Evolutionary conservation across 495 filamentous ascomycete species (phyloP).

Genomic region (Penicillium cinerascens): DNA sequence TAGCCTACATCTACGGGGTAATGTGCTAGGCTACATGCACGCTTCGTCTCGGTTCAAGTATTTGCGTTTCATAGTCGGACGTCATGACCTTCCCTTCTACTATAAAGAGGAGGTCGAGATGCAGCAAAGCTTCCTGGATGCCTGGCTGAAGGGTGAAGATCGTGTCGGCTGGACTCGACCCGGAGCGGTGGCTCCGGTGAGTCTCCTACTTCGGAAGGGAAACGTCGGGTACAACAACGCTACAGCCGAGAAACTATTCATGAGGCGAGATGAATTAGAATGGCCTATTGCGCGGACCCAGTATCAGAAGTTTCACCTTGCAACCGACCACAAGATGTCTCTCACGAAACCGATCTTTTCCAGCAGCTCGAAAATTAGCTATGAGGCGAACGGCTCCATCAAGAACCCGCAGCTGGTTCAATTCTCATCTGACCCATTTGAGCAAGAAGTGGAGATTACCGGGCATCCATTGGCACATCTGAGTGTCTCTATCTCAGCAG

Average conservation of each 20-base stretch:
- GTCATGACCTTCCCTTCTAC: slow-evolving; percentile 71
- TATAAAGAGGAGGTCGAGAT: slow-evolving; percentile 60
- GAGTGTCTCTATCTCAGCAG: slow-evolving; percentile 42
- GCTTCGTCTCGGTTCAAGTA: slow-evolving; percentile 61
- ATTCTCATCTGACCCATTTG: slow-evolving; percentile 47
- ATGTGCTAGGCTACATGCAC: slow-evolving; percentile 57
- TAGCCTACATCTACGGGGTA: slow-evolving; percentile 58
- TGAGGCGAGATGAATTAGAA: slow-evolving; percentile 48
- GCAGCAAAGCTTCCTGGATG: slow-evolving; percentile 61
- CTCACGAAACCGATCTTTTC: no score
- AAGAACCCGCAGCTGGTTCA: slow-evolving; percentile 3
- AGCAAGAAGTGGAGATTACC: slow-evolving; percentile 53
- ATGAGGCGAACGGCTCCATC: slow-evolving; percentile 9
- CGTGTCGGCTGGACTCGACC: slow-evolving; percentile 53
- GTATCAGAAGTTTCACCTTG: slow-evolving; percentile 28
- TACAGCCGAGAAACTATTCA: slow-evolving; percentile 47
- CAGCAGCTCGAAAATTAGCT: neutral
- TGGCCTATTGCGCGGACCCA: slow-evolving; percentile 62
- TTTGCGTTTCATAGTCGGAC: slow-evolving; percentile 61
- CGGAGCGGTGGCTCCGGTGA: slow-evolving; percentile 54
- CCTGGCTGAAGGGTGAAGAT: slow-evolving; percentile 64
- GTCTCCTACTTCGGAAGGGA: slow-evolving; percentile 57
- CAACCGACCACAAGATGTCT: no score
- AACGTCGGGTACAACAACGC: slow-evolving; percentile 61
- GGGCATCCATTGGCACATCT: slow-evolving; percentile 57